phyloP scores from a whole-genome alignment of 495 filamentous ascomycete genomes.

The Annulohypoxylon nitens region DNA sequence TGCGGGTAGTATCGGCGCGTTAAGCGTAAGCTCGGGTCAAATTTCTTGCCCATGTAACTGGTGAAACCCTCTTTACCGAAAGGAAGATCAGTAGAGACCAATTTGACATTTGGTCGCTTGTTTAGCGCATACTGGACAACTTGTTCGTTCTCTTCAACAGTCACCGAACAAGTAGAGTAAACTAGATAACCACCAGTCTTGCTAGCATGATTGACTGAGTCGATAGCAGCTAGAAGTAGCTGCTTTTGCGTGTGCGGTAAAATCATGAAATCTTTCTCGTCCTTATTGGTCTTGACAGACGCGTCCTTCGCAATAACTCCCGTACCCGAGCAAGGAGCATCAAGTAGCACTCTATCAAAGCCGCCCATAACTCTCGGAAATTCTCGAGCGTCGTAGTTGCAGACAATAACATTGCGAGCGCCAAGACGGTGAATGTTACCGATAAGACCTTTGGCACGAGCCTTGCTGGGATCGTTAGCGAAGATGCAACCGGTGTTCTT shows the following conservation, averaged over 20 bases:
- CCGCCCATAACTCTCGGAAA: constrained; percentile 96
- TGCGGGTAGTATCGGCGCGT: constrained; percentile 95
- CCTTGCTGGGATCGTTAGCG: constrained; percentile 95
- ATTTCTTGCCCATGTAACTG: constrained; percentile 87
- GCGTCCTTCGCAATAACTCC: constrained; percentile 95
- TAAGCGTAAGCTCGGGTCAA: constrained; percentile 85
- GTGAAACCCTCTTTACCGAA: constrained; percentile 95
- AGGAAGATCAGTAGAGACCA: constrained; percentile 92
- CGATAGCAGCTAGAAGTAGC: constrained; percentile 91
- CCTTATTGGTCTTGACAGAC: constrained; percentile 96
- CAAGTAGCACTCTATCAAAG: constrained; percentile 72
- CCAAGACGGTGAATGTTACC: constrained; percentile 98
- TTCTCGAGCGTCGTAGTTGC: constrained; percentile 90
- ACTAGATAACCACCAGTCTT: constrained; percentile 94
- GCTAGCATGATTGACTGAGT: constrained; percentile 86
- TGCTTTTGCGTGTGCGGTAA: constrained; percentile 96
- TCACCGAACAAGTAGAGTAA: constrained; percentile 89
- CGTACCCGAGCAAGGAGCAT: constrained; percentile 62
- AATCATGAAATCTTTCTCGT: constrained; percentile 88
- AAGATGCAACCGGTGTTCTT: constrained; percentile 97
- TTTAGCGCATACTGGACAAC: constrained; percentile 93
- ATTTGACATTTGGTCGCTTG: constrained; percentile 90
- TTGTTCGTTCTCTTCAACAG: constrained; percentile 91
- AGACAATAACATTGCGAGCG: constrained; percentile 92
- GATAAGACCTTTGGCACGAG: constrained; percentile 94